Conservation (phyloP, 2,329 filamentous ascomycete genomes). For the Helotiales sp. region DNA sequence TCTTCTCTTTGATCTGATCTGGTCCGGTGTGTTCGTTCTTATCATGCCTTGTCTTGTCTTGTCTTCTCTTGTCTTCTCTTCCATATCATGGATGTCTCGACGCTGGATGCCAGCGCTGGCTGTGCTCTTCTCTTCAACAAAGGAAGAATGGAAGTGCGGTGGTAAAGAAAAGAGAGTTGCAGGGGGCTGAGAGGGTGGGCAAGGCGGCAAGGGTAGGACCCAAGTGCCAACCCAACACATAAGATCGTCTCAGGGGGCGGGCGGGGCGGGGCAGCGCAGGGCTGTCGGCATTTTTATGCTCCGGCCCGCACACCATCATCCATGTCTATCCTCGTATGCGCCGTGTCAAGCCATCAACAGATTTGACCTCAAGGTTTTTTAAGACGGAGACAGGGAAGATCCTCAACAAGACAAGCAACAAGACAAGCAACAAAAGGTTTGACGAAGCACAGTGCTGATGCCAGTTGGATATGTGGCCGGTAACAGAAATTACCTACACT, state of each 20-base stretch:
- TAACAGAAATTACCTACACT: not conserved
- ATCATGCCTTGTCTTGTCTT: not conserved
- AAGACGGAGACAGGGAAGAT: not conserved
- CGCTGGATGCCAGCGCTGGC: not conserved
- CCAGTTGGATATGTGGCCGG: not conserved
- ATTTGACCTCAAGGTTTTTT: too few species aligned
- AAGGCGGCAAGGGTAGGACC: not conserved
- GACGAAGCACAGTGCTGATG: constrained; percentile 4
- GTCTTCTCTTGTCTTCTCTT: not conserved
- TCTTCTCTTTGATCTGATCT: not conserved
- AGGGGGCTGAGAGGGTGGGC: not conserved
- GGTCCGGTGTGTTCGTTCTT: not conserved
- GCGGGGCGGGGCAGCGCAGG: too few species aligned
- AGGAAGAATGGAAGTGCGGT: not conserved
- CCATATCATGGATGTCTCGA: not conserved
- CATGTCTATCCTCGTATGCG: not conserved
- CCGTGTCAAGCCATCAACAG: not conserved
- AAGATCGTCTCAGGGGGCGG: constrained; percentile 1
- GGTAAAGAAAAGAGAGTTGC: not conserved
- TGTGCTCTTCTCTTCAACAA: not conserved
- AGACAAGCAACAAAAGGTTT: not conserved
- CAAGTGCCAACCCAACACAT: too few species aligned
- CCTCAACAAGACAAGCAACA: not conserved
- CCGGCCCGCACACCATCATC: not conserved
- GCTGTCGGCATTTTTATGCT: constrained; percentile 6